Percentiles rank a stretch among this genome's conserved stretches.
These are phyloP conservation scores for Pyricularia grisea DNA, from an alignment of 2,329 filamentous ascomycete species.

Conservation along the genomic window DNA sequence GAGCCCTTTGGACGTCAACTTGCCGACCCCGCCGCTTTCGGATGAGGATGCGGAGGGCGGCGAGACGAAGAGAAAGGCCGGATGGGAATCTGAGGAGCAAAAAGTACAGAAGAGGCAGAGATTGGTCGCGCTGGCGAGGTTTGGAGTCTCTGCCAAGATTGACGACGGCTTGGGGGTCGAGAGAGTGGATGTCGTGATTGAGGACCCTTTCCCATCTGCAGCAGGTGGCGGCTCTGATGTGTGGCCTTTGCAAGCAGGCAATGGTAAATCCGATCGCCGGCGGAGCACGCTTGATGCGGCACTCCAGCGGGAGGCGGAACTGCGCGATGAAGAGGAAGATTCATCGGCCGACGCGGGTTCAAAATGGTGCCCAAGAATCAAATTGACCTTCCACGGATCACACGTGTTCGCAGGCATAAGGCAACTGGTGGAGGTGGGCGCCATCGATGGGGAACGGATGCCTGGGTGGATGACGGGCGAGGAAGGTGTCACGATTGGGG, in stretches of 20 bases:
- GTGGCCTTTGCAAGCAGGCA: slow-evolving; percentile 2
- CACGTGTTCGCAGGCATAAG: slow-evolving; percentile 78
- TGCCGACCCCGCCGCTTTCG: slow-evolving; percentile 36
- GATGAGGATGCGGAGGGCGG: slow-evolving; percentile 17
- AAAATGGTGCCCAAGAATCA: slow-evolving; percentile 48
- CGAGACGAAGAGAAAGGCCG: neutral
- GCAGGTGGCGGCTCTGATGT: neutral
- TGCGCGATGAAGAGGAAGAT: slow-evolving; percentile 12
- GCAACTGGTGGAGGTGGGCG: slow-evolving; percentile 65
- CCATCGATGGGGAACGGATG: slow-evolving; percentile 69
- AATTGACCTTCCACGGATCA: slow-evolving; percentile 61
- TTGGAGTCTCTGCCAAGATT: slow-evolving; percentile 50
- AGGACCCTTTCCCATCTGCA: slow-evolving; percentile 42
- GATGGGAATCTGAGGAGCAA: slow-evolving; percentile 12
- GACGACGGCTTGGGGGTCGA: slow-evolving; percentile 54
- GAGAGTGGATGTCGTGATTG: slow-evolving; percentile 47
- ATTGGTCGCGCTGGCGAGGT: slow-evolving; percentile 56
- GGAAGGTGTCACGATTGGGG: slow-evolving; percentile 66
- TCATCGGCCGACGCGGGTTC: slow-evolving; percentile 4
- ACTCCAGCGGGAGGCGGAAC: slow-evolving; percentile 21
- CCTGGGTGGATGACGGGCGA: slow-evolving; percentile 90
- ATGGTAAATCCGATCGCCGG: slow-evolving; percentile 8
- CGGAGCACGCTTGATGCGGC: slow-evolving; percentile 26
- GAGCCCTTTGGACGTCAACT: slow-evolving; percentile 43
- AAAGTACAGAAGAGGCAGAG: slow-evolving; percentile 46